Evolutionary conservation across 2,329 filamentous ascomycete species (phyloP), one percentile per base, ranked within the genome.

Genomic region (Aspergillus sp.): DNA sequence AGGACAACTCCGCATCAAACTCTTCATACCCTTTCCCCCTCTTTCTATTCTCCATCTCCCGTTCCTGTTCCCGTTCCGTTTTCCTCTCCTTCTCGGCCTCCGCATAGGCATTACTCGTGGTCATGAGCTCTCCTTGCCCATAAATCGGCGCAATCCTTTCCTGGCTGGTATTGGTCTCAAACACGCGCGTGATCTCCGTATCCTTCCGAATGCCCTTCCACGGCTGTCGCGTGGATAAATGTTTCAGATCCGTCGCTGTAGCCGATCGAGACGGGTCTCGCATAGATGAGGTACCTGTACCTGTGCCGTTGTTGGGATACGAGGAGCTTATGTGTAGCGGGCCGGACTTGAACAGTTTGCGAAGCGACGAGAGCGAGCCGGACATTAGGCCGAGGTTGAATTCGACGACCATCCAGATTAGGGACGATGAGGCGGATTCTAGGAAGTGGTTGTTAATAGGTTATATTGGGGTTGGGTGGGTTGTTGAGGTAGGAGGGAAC

Each of bases 401-500:
- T 26, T 66, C 64, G 8, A 64, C 53, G 6, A 56, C 55, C 64
- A 66, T 65, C 59, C 60, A 64, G 55, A 63, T 63, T 4, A 65
- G 48, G 3, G 64, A 61, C 1, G 54, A 52, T 5, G 57, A 48
- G 5, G 58, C 54, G 1, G 63, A 59, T 8, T 66, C 61, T 62
- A 26, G 22, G 9, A 34, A 26, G 39, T 11, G 7, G 15, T n/a
- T 54, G 44, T 20, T 42, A 30, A 11, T 48, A 4, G 39, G 6
- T 26, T n/a, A 18, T 17, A 30, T 9, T n/a, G 17, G 13, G 22
- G 3, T 41, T 41, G 38, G 17, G n/a, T 38, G 44, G 20, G 30
- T 13, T 26, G 36, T 18, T 20, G 15, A 30, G 48, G 13, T 11
- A 9, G 48, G 4, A 17, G 36, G n/a, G 15, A 3, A 36, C 24